A percentile compares a stretch with the other conserved stretches of the same genome.
Evolutionary conservation across 2,329 filamentous ascomycete species (phyloP).

Genomic region (Emergomyces pasteurianus): DNA sequence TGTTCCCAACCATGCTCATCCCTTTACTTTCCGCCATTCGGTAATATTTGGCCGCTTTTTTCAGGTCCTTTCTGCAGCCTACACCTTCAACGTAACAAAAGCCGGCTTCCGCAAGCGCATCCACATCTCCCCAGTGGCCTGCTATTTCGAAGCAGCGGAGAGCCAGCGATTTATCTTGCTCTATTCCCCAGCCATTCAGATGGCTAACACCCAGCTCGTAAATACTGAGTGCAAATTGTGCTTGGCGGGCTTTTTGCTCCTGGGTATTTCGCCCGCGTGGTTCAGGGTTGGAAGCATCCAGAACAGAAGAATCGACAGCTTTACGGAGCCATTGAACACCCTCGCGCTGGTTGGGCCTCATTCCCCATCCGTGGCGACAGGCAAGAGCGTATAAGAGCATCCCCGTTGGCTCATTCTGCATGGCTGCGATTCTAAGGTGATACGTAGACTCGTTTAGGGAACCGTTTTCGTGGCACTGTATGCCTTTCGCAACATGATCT

Average conservation of each 20-base stretch:
- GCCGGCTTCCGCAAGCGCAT: slow-evolving; percentile 85
- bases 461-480: slow-evolving; percentile 78
- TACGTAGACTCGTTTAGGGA: slow-evolving; percentile 90
- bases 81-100: slow-evolving; percentile 93
- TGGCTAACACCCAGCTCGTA: slow-evolving; percentile 95
- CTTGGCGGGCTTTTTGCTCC: slow-evolving; percentile 72
- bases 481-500: slow-evolving; percentile 80
- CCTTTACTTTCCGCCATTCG: slow-evolving; percentile 83
- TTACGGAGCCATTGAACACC: slow-evolving; percentile 86
- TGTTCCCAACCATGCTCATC: slow-evolving; percentile 96
- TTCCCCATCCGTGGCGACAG: slow-evolving; percentile 94
- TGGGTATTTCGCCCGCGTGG: slow-evolving; percentile 47
- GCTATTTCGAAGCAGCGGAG: slow-evolving; percentile 94
- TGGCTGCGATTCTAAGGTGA: slow-evolving; percentile 79
- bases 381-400: slow-evolving; percentile 95
- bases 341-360: slow-evolving; percentile 82
- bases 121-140: slow-evolving; percentile 86
- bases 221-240: slow-evolving; percentile 87
- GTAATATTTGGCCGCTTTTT: slow-evolving; percentile 85
- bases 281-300: slow-evolving; percentile 67
- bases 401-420: slow-evolving; percentile 73
- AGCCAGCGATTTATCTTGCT: slow-evolving; percentile 79
- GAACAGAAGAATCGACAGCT: slow-evolving; percentile 70
- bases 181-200: slow-evolving; percentile 96
- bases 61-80: slow-evolving; percentile 91